Evolutionary conservation across 2,329 filamentous ascomycete species (phyloP).

Genomic region (Diplodia intermedia): DNA sequence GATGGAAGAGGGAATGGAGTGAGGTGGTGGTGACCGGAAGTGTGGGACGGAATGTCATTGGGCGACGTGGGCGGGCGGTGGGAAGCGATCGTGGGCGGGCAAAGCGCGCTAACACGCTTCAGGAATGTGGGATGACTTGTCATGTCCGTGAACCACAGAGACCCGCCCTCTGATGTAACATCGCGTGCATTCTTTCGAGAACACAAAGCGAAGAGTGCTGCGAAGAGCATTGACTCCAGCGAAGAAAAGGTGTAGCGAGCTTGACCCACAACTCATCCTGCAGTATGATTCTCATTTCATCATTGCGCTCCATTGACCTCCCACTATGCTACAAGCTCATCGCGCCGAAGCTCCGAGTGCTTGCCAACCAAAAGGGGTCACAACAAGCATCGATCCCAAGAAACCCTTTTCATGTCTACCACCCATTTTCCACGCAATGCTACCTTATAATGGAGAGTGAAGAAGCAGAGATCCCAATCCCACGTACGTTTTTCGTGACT

Average conservation of each 20-base stretch:
- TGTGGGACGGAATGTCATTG: constrained; percentile 16
- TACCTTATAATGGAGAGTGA: constrained; percentile 10
- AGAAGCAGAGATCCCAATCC: background rate
- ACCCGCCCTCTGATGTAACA: constrained; percentile 8
- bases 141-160: background rate
- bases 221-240: background rate
- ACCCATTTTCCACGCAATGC: constrained; percentile 28
- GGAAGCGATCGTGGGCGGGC: background rate
- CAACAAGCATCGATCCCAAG: constrained; percentile 1
- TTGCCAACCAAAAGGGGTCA: constrained; percentile 1
- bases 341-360: constrained; percentile 19
- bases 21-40: constrained; percentile 6
- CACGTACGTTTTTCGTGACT: constrained; percentile 17
- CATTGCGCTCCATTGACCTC: background rate
- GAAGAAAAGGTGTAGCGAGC: background rate
- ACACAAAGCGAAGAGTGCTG: background rate
- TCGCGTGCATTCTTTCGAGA: background rate
- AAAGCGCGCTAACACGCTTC: background rate
- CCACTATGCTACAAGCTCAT: constrained; percentile 24
- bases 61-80: background rate
- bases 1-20: background rate
- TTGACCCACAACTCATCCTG: background rate
- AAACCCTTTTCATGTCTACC: constrained; percentile 19
- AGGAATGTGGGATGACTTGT: constrained; percentile 20
- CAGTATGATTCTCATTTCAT: background rate